Base-by-base conservation (phyloP, 371 early-diverging fungal species). In the Mucor plumbeus region DNA sequence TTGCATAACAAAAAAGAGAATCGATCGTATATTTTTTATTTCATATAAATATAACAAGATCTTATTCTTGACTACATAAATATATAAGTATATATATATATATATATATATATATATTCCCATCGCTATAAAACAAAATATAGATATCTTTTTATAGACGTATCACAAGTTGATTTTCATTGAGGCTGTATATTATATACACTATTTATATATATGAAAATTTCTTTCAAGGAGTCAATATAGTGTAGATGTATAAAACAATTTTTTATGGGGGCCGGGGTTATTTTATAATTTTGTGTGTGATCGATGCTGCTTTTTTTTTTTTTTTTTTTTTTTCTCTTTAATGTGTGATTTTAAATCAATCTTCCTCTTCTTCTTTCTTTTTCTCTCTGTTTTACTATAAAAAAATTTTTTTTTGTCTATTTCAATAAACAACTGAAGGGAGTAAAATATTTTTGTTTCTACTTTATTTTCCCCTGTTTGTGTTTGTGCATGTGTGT, bases 291-390 rank as follows among this genome's bases (percentile, higher is more conserved):
- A 26, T 50, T 50, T 50, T 26, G 50, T 26, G 48, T 48, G 50
- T 26, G 9, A 50, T 50, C 44, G 44, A 17, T 17, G 44, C 44
- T 44, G n/a, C 44, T 17, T n/a, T 44, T 44, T 44, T 44, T 40
- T 40, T 10, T 40, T 40, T 40, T 40, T 40, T 40, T 40, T 40
- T 40, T 40, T 43, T 43, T 43, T 43, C 43, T 15, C 43, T 15
- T 43, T 44, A 44, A 50, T 50, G 50, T 26, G 50, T 50, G 50
- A 50, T 50, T 50, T 50, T 50, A 50, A 50, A 50, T 50, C 50
- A 26, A 50, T 10, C 50, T 50, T 50, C 21, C 9, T 50, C 9
- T 50, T 50, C 26, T 21, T 50, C 50, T 50, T 26, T 19, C 11
- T 21, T 50, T 21, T 50, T 50, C 50, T 4, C 4, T 38, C 26